These are phyloP conservation scores for Neophaeococcomyces aloes DNA, from an alignment of 2,329 filamentous ascomycete species.

Conservation along the genomic window DNA sequence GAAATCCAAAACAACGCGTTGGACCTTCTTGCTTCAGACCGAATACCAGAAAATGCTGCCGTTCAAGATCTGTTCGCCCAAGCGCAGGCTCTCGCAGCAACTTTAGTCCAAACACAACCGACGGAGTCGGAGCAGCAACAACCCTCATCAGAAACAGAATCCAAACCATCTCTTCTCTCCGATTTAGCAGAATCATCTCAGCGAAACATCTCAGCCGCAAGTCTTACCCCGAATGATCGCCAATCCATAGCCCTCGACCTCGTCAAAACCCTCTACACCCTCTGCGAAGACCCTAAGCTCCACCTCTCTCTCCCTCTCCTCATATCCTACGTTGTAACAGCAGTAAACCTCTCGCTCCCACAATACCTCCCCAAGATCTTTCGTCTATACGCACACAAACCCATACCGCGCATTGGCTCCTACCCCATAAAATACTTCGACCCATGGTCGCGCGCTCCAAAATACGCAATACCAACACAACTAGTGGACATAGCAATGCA, in stretches of 20 bases:
- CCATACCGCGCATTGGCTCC: constrained; percentile 52
- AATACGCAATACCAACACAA: constrained; percentile 60
- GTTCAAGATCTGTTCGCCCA: not conserved
- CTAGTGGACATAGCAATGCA: constrained; percentile 65
- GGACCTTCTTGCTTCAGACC: constrained; percentile 1
- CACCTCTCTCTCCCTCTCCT: constrained; percentile 69
- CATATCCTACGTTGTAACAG: constrained; percentile 62
- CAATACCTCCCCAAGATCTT: constrained; percentile 72
- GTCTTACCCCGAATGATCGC: not conserved
- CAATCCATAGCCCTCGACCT: constrained; percentile 24
- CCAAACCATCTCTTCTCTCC: not conserved
- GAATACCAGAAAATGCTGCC: constrained; percentile 2
- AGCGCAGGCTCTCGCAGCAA: not conserved
- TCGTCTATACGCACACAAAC: constrained; percentile 73
- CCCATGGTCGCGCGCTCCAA: constrained; percentile 57
- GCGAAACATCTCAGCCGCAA: not conserved
- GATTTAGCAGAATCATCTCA: constrained; percentile 3
- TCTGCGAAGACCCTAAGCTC: constrained; percentile 64
- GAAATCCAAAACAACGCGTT: constrained; percentile 4
- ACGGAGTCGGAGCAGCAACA: not conserved
- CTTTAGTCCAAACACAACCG: constrained; percentile 1
- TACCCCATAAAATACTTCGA: constrained; percentile 49
- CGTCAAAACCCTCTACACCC: constrained; percentile 51
- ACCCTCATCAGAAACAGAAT: not conserved
- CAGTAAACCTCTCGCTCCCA: constrained; percentile 60